phyloP scores from a whole-genome alignment of 305 asterid genomes.

The Fraxinus xanthoxyloides region DNA sequence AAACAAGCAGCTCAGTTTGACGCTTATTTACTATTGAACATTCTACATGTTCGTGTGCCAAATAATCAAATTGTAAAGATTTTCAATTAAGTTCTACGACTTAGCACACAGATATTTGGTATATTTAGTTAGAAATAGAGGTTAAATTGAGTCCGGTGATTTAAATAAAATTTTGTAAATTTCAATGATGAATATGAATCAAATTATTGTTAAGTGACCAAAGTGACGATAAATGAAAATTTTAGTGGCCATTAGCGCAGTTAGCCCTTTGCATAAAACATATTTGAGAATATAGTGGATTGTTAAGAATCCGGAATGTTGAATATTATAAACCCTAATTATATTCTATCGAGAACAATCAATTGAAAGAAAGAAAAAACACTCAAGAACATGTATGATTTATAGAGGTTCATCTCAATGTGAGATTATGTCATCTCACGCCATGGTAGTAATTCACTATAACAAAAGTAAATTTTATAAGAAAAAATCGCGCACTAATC shows the following conservation, averaged over 20 bases:
- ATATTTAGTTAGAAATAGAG: background rate
- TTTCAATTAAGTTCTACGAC: background rate
- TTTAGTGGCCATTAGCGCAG: background rate
- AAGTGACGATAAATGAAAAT: background rate
- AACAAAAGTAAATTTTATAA: no score
- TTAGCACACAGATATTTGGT: background rate
- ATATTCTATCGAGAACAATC: no score
- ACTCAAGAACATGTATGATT: no score
- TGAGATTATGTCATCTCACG: no score
- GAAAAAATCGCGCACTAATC: no score
- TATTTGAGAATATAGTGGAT: conserved; percentile 16
- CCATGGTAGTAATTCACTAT: no score
- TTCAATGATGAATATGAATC: background rate
- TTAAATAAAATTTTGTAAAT: background rate
- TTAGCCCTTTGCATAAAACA: background rate
- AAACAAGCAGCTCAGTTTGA: background rate
- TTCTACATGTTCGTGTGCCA: background rate
- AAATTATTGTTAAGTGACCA: background rate
- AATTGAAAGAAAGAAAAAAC: no score
- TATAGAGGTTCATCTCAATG: no score
- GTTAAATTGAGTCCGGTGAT: background rate
- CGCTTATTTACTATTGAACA: no score
- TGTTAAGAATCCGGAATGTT: conserved; percentile 16
- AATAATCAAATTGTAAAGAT: background rate
- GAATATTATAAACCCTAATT: no score